A percentile compares a stretch with the other conserved stretches of the same genome.
These are phyloP conservation scores for Mycena epipterygia DNA, from an alignment of 768 basidiomycete species.

Conservation along the genomic window DNA sequence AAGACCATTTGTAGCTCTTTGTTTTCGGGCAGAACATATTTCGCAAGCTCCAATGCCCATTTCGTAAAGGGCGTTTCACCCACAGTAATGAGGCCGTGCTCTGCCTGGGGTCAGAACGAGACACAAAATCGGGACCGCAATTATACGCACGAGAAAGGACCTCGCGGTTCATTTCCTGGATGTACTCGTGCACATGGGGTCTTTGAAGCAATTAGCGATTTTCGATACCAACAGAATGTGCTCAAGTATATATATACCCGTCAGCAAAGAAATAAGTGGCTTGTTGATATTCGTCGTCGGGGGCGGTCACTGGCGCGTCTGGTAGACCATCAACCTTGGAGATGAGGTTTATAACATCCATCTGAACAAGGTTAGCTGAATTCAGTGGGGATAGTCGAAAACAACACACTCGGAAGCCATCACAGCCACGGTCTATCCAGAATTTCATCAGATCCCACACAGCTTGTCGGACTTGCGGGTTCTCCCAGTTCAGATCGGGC, in stretches of 20 bases:
- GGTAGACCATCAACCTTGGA: constrained; percentile 75
- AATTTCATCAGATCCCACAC: constrained; percentile 78
- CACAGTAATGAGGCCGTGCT: constrained; percentile 72
- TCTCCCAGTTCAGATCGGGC: constrained; percentile 86
- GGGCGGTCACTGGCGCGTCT: constrained; percentile 72
- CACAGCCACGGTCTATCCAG: constrained; percentile 82
- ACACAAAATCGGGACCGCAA: constrained; percentile 11
- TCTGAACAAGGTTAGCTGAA: constrained; percentile 58
- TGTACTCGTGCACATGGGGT: constrained; percentile 74
- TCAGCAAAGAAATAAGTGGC: constrained; percentile 69
- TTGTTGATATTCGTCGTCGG: constrained; percentile 65
- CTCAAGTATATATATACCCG: constrained; percentile 64
- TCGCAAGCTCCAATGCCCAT: constrained; percentile 62
- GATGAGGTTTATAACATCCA: constrained; percentile 80
- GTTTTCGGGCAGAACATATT: constrained; percentile 68
- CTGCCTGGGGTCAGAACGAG: constrained; percentile 50
- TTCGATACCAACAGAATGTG: not conserved
- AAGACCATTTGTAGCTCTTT: constrained; percentile 78
- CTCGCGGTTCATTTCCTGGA: constrained; percentile 74
- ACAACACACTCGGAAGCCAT: constrained; percentile 82
- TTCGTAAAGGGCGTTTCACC: constrained; percentile 76
- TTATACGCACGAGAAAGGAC: constrained; percentile 68
- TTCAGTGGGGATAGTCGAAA: too few relatives aligned
- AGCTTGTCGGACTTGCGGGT: constrained; percentile 68
- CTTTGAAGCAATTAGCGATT: constrained; percentile 47